phyloP scores from a whole-genome alignment of 1,284 basidiomycete genomes.

The Melanopsichium pennsylvanicum region DNA sequence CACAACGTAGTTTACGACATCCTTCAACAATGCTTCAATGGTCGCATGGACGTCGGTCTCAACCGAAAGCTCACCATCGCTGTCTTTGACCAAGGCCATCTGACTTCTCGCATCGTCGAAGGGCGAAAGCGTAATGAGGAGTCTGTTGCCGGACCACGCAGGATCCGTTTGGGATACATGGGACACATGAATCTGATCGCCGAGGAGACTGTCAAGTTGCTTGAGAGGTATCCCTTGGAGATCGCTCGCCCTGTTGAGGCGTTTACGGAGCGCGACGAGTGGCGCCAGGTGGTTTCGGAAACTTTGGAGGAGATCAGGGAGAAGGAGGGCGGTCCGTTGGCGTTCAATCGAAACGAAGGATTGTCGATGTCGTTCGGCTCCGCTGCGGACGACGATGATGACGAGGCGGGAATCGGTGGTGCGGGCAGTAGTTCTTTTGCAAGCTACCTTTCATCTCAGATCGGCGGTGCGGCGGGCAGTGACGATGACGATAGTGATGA shows the following conservation, averaged over 20 bases:
- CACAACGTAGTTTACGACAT: conserved; percentile 97
- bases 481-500: conserved; percentile 62
- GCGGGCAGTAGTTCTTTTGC: conserved; percentile 58
- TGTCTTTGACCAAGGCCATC: conserved; percentile 57
- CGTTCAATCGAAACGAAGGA: conserved; percentile 54
- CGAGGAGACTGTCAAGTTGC: conserved; percentile 83
- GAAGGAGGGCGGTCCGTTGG: conserved; percentile 61
- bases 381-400: conserved; percentile 34
- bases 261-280: conserved; percentile 55
- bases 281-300: conserved; percentile 60
- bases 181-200: conserved; percentile 93
- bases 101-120: conserved; percentile 59
- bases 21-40: conserved; percentile 92
- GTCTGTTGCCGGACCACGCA: conserved; percentile 51
- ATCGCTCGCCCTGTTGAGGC: conserved; percentile 38
- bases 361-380: conserved; percentile 50
- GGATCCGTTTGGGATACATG: conserved; percentile 79
- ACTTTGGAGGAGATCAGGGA: conserved; percentile 60
- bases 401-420: conserved; percentile 31
- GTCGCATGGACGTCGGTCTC: conserved; percentile 71
- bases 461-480: conserved; percentile 48
- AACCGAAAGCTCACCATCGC: conserved; percentile 60
- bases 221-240: conserved; percentile 78
- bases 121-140: conserved; percentile 58
- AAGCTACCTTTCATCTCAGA: conserved; percentile 64